Conservation (phyloP, 2,329 filamentous ascomycete genomes). For the Parastagonospora avenae region DNA sequence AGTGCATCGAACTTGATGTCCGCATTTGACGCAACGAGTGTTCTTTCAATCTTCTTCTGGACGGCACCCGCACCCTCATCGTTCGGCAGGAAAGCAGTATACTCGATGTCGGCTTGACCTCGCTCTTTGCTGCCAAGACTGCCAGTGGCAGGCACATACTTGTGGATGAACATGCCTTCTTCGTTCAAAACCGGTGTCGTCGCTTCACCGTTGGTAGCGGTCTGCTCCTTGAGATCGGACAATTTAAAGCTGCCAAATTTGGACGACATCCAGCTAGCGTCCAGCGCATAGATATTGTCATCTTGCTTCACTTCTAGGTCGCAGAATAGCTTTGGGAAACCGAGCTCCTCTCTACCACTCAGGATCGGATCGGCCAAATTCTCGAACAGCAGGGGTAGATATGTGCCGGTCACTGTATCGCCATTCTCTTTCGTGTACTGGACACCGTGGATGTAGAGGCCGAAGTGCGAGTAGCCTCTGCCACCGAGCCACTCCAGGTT, state of each 20-base stretch:
- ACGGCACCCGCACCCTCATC: slow-evolving; percentile 37
- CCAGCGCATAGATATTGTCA: slow-evolving; percentile 46
- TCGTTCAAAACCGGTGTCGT: slow-evolving; percentile 33
- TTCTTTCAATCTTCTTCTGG: slow-evolving; percentile 42
- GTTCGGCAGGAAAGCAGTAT: slow-evolving; percentile 53
- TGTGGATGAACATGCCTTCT: slow-evolving; percentile 60
- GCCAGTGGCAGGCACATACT: slow-evolving; percentile 63
- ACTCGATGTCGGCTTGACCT: slow-evolving; percentile 60
- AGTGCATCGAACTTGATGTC: slow-evolving; percentile 55
- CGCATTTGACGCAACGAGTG: slow-evolving; percentile 49
- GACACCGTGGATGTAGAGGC: slow-evolving; percentile 67
- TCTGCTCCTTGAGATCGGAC: slow-evolving; percentile 22
- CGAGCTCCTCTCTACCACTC: slow-evolving; percentile 64
- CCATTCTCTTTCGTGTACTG: slow-evolving; percentile 60
- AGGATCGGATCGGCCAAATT: slow-evolving; percentile 64
- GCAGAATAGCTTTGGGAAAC: slow-evolving; percentile 65
- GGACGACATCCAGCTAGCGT: slow-evolving; percentile 46
- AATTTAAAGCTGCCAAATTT: slow-evolving; percentile 41
- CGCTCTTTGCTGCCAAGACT: slow-evolving; percentile 40
- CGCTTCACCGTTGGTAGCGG: slow-evolving; percentile 7
- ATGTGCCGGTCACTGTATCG: slow-evolving; percentile 56
- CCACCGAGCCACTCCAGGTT: slow-evolving; percentile 67
- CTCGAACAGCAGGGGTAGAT: slow-evolving; percentile 64
- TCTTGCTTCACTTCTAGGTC: slow-evolving; percentile 53
- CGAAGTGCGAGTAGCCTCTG: slow-evolving; percentile 61